Conservation (phyloP, 2,329 filamentous ascomycete species). For the Elsinoe ampelina region DNA sequence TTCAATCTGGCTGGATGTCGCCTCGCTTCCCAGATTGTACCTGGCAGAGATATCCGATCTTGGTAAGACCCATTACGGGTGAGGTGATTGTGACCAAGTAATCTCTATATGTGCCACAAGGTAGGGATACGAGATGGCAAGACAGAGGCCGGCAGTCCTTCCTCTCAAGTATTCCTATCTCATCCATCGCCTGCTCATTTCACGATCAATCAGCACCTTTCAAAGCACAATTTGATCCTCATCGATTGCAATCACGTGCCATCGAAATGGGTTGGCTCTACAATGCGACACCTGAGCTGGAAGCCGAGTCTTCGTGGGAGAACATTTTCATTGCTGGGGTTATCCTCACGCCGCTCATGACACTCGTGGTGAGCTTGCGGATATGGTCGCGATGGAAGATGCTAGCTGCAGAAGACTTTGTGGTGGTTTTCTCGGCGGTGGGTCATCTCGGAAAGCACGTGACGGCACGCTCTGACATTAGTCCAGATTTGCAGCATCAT, state of each 20-base stretch:
- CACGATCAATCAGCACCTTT: not conserved
- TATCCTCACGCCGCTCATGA: not conserved
- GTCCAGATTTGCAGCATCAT: not conserved
- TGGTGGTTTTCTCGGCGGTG: conserved; percentile 7
- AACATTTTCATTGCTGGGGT: not conserved
- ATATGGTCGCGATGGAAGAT: not conserved
- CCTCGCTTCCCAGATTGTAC: no score
- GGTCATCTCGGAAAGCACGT: not conserved
- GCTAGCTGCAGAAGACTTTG: not conserved
- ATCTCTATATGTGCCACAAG: no score
- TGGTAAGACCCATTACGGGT: no score
- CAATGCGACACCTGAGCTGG: not conserved
- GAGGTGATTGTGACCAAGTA: no score
- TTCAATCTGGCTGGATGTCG: no score
- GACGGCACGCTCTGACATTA: not conserved
- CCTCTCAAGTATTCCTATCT: not conserved
- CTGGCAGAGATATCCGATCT: no score
- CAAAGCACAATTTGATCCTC: not conserved
- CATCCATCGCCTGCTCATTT: not conserved
- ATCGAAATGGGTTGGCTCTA: not conserved
- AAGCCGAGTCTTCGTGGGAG: conserved; percentile 5
- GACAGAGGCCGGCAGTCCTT: no score
- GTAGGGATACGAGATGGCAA: no score
- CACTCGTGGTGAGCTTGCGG: not conserved
- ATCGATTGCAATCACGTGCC: not conserved